Base-by-base conservation (phyloP, 192 early-diverging fungal species). In the Umbelopsis isabellina region DNA sequence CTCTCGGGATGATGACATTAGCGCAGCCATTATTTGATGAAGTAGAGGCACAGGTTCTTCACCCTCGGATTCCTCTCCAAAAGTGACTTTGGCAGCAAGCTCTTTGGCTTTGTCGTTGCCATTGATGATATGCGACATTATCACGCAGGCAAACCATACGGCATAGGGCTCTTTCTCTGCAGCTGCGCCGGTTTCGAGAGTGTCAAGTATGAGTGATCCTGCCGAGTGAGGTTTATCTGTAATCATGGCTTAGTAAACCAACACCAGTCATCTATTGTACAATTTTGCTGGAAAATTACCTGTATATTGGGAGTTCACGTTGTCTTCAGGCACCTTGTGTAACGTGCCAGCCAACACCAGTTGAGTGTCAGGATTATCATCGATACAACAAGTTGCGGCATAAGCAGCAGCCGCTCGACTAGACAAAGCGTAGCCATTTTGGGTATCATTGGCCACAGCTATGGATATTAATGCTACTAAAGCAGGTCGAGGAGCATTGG, bases 341-440 rank as follows among this genome's bases (percentile, higher is more conserved):
- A 99, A 72, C 7, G 94, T 97, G 6, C 95, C 88, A 20, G 94
- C 90, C 11, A 99, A 71, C 8, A 92, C 90, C 20, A 97, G 76
- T 77, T 98, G 95, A 6, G 91, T 90, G 75, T 98, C 96, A 6
- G 85, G 79, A 79, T 98, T 99, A 55, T 91, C 85, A 65, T 90
- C 84, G 3, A 94, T 83, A 70, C 89, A 96, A 23, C 88, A 88
- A 82, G 92, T 89, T 48, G 93, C 87, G 12, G 90, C 86, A 79
- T 95, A 94, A 2, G 94, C 88, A 1, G 93, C 92, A 8, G 95
- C 93, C 4, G 93, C 89, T 27, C 96, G 81, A 15, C 93, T 86
- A 11, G 84, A 75, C 74, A 91, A 95, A 33, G 91, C 87, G 72
- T 89, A 81, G 44, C 71, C 73, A 51, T 74, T 67, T 33, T 75